Evolutionary conservation across 805 yeast genomes (phyloP), one percentile per base, ranked within the genome.

Genomic region (Candida maesae): DNA sequence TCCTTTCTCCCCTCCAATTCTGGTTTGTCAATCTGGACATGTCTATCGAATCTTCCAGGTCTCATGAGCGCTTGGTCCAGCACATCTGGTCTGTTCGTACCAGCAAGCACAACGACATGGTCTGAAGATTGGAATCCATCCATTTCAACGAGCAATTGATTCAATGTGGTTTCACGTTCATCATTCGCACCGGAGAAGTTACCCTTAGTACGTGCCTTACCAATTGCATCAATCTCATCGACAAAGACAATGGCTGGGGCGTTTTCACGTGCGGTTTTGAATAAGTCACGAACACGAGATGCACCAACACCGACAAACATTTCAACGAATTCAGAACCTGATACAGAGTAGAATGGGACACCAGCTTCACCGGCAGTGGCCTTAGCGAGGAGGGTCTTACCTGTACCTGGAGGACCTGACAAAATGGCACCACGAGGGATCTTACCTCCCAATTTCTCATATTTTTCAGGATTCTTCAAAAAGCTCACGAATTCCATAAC

Each of bases 221-320:
- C 99, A 58, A 93, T 95, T n/a, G 99, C 99, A 71, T 93, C 99
- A 49, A 93, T 93, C 67, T 93, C 99, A 70, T 93, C 99, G 37
- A 93, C 90, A 55, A 93, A 95, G n/a, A 93, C 79, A 56, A 93
- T 93, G 26, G 95, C 74, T 13, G 99, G 99, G 1, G 99, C 96
- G 64, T 83, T 79, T 60, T 86, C 87, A 56, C 98, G 76, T 1
- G 99, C 99, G 21, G 86, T 84, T 49, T 82, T 77, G 68, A 93
- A 93, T 54, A 93, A 70, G 63, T 93, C 99, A 62, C 99, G 89
- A 21, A 93, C 99, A 63, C 99, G 79, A 14, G 95, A 84, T 2
- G 99, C 98, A 68, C 99, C 99, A 18, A 91, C 97, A 72, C 99
- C 99, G 23, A 90, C 98, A 70, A 89, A 93, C 98, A 91, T 93